Evolutionary conservation across 2,329 filamentous ascomycete genomes (phyloP), one percentile per base, ranked within the genome.

Genomic region (Aspergillus uvarum): DNA sequence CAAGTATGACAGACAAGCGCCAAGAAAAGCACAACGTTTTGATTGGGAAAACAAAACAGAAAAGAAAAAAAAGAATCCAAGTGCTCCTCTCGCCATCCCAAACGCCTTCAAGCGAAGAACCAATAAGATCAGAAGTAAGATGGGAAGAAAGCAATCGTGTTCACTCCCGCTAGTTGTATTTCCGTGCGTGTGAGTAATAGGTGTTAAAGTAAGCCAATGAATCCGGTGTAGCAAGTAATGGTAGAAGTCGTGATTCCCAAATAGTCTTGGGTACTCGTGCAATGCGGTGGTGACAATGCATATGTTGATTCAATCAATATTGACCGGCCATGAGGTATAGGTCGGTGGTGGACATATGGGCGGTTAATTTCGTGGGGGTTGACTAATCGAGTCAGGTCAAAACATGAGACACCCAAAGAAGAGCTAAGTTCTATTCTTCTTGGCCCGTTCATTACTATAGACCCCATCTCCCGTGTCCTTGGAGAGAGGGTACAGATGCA

Each of bases 401-500:
- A 35, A 16, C 12, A 35, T 16, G 21, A 53, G 52, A 51, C 47
- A n/a, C 50, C 19, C 8, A 29, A 48, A 49, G 19, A 31, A 19
- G 26, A 19, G 31, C 44, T 59, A 59, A 5, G 44, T 49, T 42
- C 59, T 58, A 42, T 57, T 44, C 38, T 65, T 65, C 47, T 60
- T 65, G 29, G 63, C 47, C 47, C 61, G 63, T 50, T 65, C 63
- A 52, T 63, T 63, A 44, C 56, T 57, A 16, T 44, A 44, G 49
- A 58, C 55, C 26, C 59, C 50, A 11, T 55, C 53, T 35, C 26
- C 42, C 19, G 54, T 51, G 14, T 59, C 59, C 35, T 61, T 63
- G 11, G 44, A 56, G n/a, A 66, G 58, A n/a, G 78, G 76, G 53
- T 78, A 76, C 54, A 78, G 64, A 65, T 80, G 77, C 52, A 81